These are phyloP conservation scores for Lepidium africanum DNA, from an alignment of 345 rosid genomes.

Conservation along the genomic window DNA sequence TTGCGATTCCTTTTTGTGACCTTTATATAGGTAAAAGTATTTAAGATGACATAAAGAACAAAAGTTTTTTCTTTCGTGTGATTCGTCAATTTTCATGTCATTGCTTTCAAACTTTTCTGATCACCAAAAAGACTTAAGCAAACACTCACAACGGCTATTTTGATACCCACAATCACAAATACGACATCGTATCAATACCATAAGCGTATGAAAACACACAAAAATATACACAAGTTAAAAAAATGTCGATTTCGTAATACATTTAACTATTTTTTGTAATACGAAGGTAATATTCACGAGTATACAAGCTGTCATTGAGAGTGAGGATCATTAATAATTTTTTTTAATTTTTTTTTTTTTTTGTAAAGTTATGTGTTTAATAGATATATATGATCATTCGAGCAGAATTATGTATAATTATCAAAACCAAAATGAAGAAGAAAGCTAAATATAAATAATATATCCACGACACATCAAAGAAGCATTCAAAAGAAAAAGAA, in stretches of 20 bases:
- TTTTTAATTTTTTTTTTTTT: too few species aligned
- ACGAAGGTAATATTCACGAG: too few species aligned
- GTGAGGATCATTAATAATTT: neutral
- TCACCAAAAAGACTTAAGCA: neutral
- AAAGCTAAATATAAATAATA: neutral
- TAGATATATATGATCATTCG: too few species aligned
- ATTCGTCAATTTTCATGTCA: neutral
- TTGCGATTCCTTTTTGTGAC: neutral
- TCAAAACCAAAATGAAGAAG: neutral
- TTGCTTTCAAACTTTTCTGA: slow-evolving; percentile 3
- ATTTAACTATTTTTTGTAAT: neutral
- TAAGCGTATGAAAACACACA: neutral
- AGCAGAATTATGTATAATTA: neutral
- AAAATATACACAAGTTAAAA: neutral
- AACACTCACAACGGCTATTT: neutral
- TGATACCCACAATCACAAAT: neutral
- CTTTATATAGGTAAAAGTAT: neutral
- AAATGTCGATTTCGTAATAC: neutral
- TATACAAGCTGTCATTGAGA: neutral
- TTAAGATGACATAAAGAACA: neutral
- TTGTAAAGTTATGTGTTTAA: too few species aligned
- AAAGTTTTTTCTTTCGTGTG: neutral
- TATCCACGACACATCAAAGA: neutral
- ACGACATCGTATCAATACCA: neutral
- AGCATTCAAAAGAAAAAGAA: neutral